Evolutionary conservation across 1,284 basidiomycete genomes (phyloP).

Genomic region (Sporisorium sorghi): DNA sequence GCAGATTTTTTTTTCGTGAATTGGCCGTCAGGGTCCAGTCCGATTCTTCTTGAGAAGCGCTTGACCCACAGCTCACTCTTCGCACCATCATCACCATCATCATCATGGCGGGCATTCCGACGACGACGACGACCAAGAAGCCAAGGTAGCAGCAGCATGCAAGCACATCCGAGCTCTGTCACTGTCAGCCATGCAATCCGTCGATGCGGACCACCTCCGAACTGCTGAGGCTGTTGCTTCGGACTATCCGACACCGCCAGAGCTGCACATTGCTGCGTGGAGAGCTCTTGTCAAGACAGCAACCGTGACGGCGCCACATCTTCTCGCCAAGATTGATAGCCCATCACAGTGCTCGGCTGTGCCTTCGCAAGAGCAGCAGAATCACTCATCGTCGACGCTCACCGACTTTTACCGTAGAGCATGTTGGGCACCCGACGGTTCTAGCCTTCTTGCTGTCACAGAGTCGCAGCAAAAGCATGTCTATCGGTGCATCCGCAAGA

Average conservation of each 20-base stretch:
- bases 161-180: background rate
- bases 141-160: background rate
- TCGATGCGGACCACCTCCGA: conserved; percentile 5
- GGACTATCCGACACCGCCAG: conserved; percentile 34
- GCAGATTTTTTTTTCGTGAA: too few species aligned
- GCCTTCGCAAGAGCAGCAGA: too few species aligned
- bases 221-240: conserved; percentile 2
- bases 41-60: background rate
- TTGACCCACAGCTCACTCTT: background rate
- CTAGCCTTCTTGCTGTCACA: conserved; percentile 44
- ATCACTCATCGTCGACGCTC: too few species aligned
- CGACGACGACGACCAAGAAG: background rate
- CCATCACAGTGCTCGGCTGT: background rate
- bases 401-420: conserved; percentile 45
- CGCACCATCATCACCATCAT: background rate
- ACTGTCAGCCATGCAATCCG: conserved; percentile 10
- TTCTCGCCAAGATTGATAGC: conserved; percentile 3
- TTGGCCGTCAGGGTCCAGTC: conserved; percentile 40
- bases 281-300: background rate
- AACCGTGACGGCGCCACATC: conserved; percentile 3
- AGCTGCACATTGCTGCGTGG: conserved; percentile 23
- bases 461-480: conserved; percentile 52
- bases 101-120: background rate
- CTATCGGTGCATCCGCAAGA: conserved; percentile 6
- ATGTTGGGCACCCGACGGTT: conserved; percentile 53